phyloP scores from a whole-genome alignment of 495 filamentous ascomycete species.

The Trichoderma gamsii region DNA sequence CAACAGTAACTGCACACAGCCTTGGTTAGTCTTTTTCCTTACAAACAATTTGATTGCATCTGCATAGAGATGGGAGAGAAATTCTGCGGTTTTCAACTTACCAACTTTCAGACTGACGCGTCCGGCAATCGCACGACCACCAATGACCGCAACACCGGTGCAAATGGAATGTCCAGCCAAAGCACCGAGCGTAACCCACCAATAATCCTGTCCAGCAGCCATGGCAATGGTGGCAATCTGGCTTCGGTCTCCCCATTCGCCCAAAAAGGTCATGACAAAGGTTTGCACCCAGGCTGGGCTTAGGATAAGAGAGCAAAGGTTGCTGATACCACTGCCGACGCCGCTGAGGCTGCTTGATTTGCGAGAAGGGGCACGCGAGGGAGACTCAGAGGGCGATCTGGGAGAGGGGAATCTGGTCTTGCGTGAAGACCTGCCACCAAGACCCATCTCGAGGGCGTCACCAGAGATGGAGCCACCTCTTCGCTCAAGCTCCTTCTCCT shows the following conservation, averaged over 20 bases:
- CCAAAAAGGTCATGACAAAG: constrained; percentile 97
- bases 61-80: not conserved
- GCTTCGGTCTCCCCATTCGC: constrained; percentile 95
- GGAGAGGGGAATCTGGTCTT: constrained; percentile 57
- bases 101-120: constrained; percentile 93
- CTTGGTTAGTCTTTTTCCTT: not conserved
- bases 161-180: constrained; percentile 82
- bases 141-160: constrained; percentile 88
- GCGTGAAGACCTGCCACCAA: constrained; percentile 43
- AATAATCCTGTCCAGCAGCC: constrained; percentile 97
- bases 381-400: constrained; percentile 47
- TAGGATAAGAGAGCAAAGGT: constrained; percentile 79
- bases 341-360: constrained; percentile 35
- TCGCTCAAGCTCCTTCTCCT: constrained; percentile 59
- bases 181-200: constrained; percentile 94
- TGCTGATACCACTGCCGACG: constrained; percentile 59
- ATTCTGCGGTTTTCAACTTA: constrained; percentile 47
- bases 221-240: constrained; percentile 99
- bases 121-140: constrained; percentile 86
- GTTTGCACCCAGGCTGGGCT: constrained; percentile 98
- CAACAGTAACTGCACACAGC: constrained; percentile 68
- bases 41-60: too few relatives aligned
- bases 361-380: constrained; percentile 35
- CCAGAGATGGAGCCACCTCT: constrained; percentile 53
- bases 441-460: constrained; percentile 60